Base-by-base conservation (phyloP, 139 green algal genomes). In the Protoeuglena noctilucae region DNA sequence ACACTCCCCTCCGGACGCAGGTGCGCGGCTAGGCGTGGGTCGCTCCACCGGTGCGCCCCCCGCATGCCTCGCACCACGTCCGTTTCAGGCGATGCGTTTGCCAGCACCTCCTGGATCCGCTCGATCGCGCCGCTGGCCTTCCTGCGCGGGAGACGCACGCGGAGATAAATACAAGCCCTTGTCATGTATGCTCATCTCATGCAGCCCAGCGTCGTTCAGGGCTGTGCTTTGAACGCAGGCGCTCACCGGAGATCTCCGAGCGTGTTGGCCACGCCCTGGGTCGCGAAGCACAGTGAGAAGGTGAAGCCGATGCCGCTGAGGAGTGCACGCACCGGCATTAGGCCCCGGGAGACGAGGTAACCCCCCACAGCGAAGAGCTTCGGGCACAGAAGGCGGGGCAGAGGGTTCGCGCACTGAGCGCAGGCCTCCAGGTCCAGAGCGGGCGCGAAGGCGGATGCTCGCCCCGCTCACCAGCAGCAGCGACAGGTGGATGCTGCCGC, bases 271-370 rank as follows among this genome's bases (percentile, higher is more conserved):
- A 70, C 55, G 21, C 85, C 84, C 72, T 77, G 84, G 0, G 80
- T 87, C 24, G 84, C 85, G 61, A 92, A 95, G 28, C 86, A 75
- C 9, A 93, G 65, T 17, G 57, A 75, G 59, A 90, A 95, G 28
- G 84, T 93, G 72, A 89, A 93, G 51, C 86, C 86, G 29, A 95
- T 89, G 61, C 79, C 80, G 17, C 66, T 74, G 21, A 93, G 68
- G 57, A 95, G 76, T 25, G 81, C 67, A 0, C 79, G 51, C 31
- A 88, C 48, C 2, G 82, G 78, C 67, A 95, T 79, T 18, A 82
- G 61, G 2, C 71, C 70, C 0, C 59, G 29, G 25, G 61, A 59
- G 19, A 95, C 76, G 12, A 95, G 72, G 48, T 57, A 83, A 19
- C 85, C 21, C 3, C 22, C 29, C 6, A 43, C 22, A 3, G 7